Evolutionary conservation across 1,139 yeast species (phyloP), one percentile per base, ranked within the genome.

Genomic region (Magnusiomyces clavatus): DNA sequence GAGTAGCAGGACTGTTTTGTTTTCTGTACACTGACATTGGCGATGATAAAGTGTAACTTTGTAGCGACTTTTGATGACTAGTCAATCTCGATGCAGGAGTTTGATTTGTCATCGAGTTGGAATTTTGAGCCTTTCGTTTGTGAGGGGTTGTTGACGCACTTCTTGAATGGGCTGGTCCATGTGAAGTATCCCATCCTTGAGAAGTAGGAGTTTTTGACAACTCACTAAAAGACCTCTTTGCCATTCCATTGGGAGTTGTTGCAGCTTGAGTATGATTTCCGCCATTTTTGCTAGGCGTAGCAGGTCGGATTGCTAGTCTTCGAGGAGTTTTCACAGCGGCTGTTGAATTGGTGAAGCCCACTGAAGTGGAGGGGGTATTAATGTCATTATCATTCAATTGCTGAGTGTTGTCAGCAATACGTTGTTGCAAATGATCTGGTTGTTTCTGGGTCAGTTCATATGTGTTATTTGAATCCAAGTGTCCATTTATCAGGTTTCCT

Each of bases 21-120:
- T 39, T 46, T 46, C 20, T 46, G 16, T 46, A 46, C 10, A 37
- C 38, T 20, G 48, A 38, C 48, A 46, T 46, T 14, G 39, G 43
- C 12, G 29, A 43, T 6, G 48, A 14, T 11, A 20, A 13, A 2
- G 19, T 29, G 29, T 14, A 38, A 14, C 34, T 14, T 8, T 14
- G 44, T 10, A 41, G 34, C 14, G 44, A 19, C 44, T 34, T 29
- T 11, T 16, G 20, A 17, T 41, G 44, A 17, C 34, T 20, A 16
- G 20, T 34, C n/a, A 19, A 41, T 19, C 14, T 41, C 14, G 44
- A 41, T n/a, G 48, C 37, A 20, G 41, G 29, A 14, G 20, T 46
- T 24, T 36, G 40, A 13, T 12, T n/a, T 10, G 24, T 16, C 34
- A 31, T 39, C 24, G 37, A 29, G 10, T 37, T 40, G 24, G 42